Evolutionary conservation across 2,329 filamentous ascomycete species (phyloP), one percentile per base, ranked within the genome.

Genomic region (Nannizzia gypsea): DNA sequence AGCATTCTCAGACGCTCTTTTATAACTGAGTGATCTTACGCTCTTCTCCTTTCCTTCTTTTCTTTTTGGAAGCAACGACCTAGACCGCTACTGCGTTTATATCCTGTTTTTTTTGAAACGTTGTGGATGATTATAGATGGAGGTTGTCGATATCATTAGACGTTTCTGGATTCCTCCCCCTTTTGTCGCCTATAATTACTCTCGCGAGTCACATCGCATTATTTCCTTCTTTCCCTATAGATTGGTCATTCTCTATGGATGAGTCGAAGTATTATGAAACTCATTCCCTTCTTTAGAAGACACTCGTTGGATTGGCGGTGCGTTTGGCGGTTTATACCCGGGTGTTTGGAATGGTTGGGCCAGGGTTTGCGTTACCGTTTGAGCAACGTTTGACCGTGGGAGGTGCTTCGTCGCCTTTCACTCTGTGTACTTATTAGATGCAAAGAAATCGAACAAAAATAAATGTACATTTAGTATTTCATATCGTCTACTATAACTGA

Each of bases 1-100:
- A 64, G 70, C 71, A 3, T 83, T 83, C 67, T 67, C 57, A 17
- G 56, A 61, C 13, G 20, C 56, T 38, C 56, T 42, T 57, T 57
- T 44, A 56, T 42, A 38, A 20, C 38, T 11, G 38, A 56, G 46
- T 28, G 34, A 36, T 36, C 2, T 11, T 36, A 36, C 31, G 8
- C 13, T 54, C 38, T 38, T 28, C 31, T 56, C 24, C 42, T 59
- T 6, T 20, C n/a, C 3, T 22, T 58, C 5, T 60, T 36, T 57
- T 22, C 17, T 24, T 61, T 52, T 61, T 59, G 44, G 42, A 50
- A 22, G 8, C 17, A 36, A 46, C 24, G 15, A 28, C 34, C 38
- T 57, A 56, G 54, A 56, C 55, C 4, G 17, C 22, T 57, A 8
- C 40, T 46, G 6, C 36, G 20, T 31, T 57, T 57, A 24, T n/a